Base-by-base conservation (phyloP, 768 basidiomycete genomes). In the Suillus brevipes region DNA sequence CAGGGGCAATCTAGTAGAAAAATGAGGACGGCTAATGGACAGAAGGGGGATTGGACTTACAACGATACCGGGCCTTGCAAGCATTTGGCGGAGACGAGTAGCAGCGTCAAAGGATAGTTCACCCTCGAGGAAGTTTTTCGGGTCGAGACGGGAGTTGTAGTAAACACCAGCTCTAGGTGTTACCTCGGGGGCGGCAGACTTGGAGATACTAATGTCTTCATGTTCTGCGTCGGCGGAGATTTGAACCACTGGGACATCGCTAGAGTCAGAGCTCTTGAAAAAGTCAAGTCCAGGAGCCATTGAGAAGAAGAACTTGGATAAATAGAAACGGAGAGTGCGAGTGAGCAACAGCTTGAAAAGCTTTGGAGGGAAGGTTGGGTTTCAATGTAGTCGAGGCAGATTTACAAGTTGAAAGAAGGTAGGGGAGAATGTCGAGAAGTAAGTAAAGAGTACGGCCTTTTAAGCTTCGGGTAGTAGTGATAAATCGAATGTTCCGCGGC, bases 11-110 rank as follows among this genome's bases (percentile, higher is more conserved):
- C 89, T 90, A 52, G 13, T 45, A 28, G 42, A 34, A 28, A 20
- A 23, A 31, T 70, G 8, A 70, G 61, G 55, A 64, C 31, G 28
- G 20, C 36, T 58, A n/a, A 37, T 31, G 16, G 16, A n/a, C 3
- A 31, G 31, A 50, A 28, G 3, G 28, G 12, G 9, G 0, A 52
- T 20, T 0, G n/a, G 47, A 79, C 87, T 67, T 78, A 91, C 90
- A 53, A 91, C 87, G 55, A 91, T 91, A 31, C 90, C 90, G 10
- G 90, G 90, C 56, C 90, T 82, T 4, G 83, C 87, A 10, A 88
- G 80, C 83, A 89, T 78, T 68, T 89, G 88, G 49, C 90, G 86
- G 52, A 92, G 83, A 45, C 90, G 84, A 0, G 90, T 92, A 8
- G 89, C 83, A 20, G 90, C 84, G 70, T 91, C 87, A 64, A 77